Evolutionary conservation across 2,329 filamentous ascomycete genomes (phyloP).

Genomic region (Esteya vermicola): DNA sequence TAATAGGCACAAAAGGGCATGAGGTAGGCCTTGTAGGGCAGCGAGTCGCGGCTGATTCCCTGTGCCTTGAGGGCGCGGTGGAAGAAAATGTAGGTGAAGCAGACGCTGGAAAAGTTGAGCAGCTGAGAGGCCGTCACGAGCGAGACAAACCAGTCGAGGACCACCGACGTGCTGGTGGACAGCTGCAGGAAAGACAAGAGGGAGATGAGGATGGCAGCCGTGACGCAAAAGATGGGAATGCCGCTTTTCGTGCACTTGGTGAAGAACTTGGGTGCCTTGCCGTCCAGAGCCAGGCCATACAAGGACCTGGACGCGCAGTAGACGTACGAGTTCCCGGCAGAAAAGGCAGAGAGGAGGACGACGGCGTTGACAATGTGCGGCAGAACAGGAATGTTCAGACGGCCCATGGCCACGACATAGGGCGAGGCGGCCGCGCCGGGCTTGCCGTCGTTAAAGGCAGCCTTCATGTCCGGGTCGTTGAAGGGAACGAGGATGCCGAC

Average conservation of each 20-base stretch:
- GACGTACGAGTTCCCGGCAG: constrained; percentile 52
- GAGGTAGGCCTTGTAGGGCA: constrained; percentile 34
- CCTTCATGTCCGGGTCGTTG: constrained; percentile 14
- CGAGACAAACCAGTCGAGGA: constrained; percentile 24
- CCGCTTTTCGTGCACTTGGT: constrained; percentile 21
- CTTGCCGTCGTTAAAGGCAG: constrained; percentile 1
- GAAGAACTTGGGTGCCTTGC: constrained; percentile 41
- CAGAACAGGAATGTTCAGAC: constrained; percentile 52
- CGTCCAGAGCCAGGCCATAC: constrained; percentile 43
- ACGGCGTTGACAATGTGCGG: constrained; percentile 64
- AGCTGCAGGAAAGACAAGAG: constrained; percentile 24
- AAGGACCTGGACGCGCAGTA: constrained; percentile 42
- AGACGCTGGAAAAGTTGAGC: constrained; percentile 31
- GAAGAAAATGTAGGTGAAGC: constrained; percentile 29
- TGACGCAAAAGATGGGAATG: constrained; percentile 22
- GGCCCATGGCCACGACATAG: constrained; percentile 57
- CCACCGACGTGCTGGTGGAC: constrained; percentile 20
- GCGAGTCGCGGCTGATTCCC: constrained; percentile 20
- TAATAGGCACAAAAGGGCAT: constrained; percentile 39
- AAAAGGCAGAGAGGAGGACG: constrained; percentile 58
- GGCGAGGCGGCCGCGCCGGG: constrained; percentile 29
- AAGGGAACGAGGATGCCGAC: constrained; percentile 16
- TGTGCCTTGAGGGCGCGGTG: constrained; percentile 17
- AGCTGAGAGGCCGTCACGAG: constrained; percentile 22
- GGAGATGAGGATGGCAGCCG: not conserved